Evolutionary conservation across 805 yeast genomes (phyloP).

Genomic region (Yarrowia sp.): DNA sequence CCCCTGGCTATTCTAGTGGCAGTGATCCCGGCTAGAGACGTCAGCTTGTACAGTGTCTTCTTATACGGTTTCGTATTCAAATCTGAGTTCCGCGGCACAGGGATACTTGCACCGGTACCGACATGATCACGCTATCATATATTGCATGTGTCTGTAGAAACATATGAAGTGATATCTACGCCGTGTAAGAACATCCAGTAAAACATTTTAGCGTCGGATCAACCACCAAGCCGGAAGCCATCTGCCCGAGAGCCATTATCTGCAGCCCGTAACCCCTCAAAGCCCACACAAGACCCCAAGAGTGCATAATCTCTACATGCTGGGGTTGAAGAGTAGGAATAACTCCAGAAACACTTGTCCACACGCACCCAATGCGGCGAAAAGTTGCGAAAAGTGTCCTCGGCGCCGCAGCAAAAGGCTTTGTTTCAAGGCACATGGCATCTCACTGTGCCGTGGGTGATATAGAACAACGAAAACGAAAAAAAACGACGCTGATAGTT

Average conservation of each 20-base stretch:
- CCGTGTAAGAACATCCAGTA: too few relatives aligned
- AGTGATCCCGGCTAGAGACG: too few relatives aligned
- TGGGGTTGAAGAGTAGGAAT: too few relatives aligned
- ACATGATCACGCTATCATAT: slow-evolving; percentile 11
- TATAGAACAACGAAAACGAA: too few relatives aligned
- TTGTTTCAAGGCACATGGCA: background rate
- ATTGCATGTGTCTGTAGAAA: too few relatives aligned
- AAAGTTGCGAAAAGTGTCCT: background rate
- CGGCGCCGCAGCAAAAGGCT: background rate
- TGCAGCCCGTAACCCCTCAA: slow-evolving; percentile 7
- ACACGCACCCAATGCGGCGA: background rate
- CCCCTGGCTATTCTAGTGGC: too few relatives aligned
- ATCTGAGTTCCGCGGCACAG: background rate
- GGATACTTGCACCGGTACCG: too few relatives aligned
- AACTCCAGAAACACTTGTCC: too few relatives aligned
- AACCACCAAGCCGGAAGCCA: background rate
- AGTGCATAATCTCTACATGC: background rate
- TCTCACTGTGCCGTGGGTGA: background rate
- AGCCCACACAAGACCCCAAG: background rate
- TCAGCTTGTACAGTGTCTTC: background rate
- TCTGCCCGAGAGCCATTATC: background rate
- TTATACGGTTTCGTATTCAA: background rate
- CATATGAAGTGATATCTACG: too few relatives aligned
- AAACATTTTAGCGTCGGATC: too few relatives aligned
- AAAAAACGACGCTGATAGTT: background rate